Evolutionary conservation across 2,329 filamentous ascomycete species (phyloP).

Genomic region (Penicillium sclerotigenum): DNA sequence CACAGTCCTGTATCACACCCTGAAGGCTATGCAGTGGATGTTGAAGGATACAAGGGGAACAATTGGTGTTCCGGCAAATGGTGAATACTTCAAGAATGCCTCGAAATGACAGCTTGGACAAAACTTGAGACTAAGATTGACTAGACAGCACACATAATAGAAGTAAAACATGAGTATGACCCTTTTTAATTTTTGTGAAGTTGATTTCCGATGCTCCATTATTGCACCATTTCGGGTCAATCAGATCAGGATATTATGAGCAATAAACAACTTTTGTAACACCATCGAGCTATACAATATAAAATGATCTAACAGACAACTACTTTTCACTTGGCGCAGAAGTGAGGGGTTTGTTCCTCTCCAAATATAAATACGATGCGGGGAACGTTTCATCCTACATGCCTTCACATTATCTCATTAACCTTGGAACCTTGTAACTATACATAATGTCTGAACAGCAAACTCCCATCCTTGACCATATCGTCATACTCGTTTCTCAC

Average conservation of each 20-base stretch:
- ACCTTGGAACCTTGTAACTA: not conserved
- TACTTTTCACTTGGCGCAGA: not conserved
- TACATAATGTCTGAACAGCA: not conserved
- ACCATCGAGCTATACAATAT: not conserved
- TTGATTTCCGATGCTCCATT: not conserved
- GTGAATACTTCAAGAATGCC: too few species aligned
- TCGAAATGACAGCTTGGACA: too few species aligned
- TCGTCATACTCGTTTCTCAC: slow-evolving; percentile 15
- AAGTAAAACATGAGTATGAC: not conserved
- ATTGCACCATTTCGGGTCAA: not conserved
- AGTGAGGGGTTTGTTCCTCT: not conserved
- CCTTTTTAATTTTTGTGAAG: not conserved
- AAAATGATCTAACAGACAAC: not conserved
- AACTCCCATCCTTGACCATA: slow-evolving; percentile 11
- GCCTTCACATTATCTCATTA: not conserved
- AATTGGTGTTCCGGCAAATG: too few species aligned
- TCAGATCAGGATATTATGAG: not conserved
- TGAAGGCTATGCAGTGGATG: too few species aligned
- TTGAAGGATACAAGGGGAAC: too few species aligned
- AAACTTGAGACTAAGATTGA: not conserved
- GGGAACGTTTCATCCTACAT: not conserved
- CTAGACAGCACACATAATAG: not conserved
- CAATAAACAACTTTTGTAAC: not conserved
- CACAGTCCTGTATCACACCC: too few species aligned
- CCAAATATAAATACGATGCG: not conserved